phyloP scores from a whole-genome alignment of 495 filamentous ascomycete genomes.

The Cercophora scortea region DNA sequence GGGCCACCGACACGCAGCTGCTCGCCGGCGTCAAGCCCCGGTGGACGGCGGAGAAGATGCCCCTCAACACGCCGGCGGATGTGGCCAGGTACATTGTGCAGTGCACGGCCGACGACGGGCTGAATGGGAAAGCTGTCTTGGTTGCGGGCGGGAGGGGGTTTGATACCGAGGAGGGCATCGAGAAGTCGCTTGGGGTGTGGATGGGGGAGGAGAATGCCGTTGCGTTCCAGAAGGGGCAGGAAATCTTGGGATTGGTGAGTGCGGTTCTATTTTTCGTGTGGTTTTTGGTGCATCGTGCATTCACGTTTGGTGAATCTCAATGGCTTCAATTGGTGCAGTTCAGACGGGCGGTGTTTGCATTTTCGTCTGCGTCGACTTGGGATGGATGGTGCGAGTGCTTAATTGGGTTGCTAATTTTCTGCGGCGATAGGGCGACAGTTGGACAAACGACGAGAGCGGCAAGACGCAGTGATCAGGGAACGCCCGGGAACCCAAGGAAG shows the following conservation, averaged over 20 bases:
- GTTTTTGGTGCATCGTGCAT: too few species aligned
- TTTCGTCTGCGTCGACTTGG: too few species aligned
- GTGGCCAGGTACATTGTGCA: slow-evolving; percentile 38
- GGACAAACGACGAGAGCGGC: too few species aligned
- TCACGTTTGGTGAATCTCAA: too few species aligned
- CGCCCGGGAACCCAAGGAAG: too few species aligned
- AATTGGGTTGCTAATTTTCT: too few species aligned
- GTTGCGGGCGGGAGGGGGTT: slow-evolving; percentile 41
- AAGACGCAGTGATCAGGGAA: too few species aligned
- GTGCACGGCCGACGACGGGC: slow-evolving; percentile 25
- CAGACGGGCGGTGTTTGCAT: too few species aligned
- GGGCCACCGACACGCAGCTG: slow-evolving; percentile 41
- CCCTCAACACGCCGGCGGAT: slow-evolving; percentile 35
- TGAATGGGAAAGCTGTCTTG: slow-evolving; percentile 40
- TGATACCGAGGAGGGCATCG: slow-evolving; percentile 40
- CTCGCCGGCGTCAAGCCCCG: slow-evolving; percentile 31
- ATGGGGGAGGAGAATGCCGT: slow-evolving; percentile 34
- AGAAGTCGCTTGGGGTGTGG: slow-evolving; percentile 33
- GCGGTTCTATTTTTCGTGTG: not conserved
- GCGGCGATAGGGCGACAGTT: too few species aligned
- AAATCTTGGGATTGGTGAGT: slow-evolving; percentile 21
- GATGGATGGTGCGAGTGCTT: too few species aligned
- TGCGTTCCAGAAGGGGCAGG: slow-evolving; percentile 31
- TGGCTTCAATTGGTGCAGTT: too few species aligned
- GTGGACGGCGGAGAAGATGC: slow-evolving; percentile 39